phyloP scores from a whole-genome alignment of 2,329 filamentous ascomycete species.

The Ceratocystiopsis minuta region DNA sequence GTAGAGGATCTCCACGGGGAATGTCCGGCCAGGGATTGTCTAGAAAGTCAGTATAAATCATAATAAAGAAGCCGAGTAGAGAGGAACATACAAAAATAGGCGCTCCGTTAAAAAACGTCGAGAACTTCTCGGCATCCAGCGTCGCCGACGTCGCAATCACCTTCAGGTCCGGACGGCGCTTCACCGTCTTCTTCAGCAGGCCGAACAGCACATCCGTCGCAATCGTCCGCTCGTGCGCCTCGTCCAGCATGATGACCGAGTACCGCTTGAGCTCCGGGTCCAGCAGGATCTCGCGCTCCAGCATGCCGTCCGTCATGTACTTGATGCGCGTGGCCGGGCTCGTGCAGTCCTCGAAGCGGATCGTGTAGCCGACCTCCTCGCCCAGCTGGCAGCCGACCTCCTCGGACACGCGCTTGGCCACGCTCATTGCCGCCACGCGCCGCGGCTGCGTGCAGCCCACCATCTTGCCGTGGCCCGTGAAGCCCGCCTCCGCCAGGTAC shows the following conservation, averaged over 20 bases:
- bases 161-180: conserved; percentile 71
- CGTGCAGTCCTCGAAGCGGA: conserved; percentile 92
- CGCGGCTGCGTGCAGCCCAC: conserved; percentile 95
- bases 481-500: conserved; percentile 83
- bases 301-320: conserved; percentile 99
- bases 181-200: conserved; percentile 80
- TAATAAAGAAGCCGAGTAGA: background rate
- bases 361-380: conserved; percentile 85
- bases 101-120: conserved; percentile 84
- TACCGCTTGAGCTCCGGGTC: conserved; percentile 81
- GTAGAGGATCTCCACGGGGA: conserved; percentile 90
- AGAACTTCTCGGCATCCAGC: conserved; percentile 93
- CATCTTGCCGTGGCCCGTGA: conserved; percentile 70
- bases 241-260: conserved; percentile 94
- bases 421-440: conserved; percentile 79
- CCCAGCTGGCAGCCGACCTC: conserved; percentile 60
- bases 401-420: conserved; percentile 87
- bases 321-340: conserved; percentile 82
- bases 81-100: conserved; percentile 51
- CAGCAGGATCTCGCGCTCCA: conserved; percentile 84
- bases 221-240: conserved; percentile 94
- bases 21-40: conserved; percentile 86
- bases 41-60: background rate
- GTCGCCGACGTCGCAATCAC: conserved; percentile 95
- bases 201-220: conserved; percentile 91